A percentile compares a stretch with the other conserved stretches of the same genome.
Evolutionary conservation across 441 rosid genomes (phyloP).

Genomic region (Manihot esculenta): DNA sequence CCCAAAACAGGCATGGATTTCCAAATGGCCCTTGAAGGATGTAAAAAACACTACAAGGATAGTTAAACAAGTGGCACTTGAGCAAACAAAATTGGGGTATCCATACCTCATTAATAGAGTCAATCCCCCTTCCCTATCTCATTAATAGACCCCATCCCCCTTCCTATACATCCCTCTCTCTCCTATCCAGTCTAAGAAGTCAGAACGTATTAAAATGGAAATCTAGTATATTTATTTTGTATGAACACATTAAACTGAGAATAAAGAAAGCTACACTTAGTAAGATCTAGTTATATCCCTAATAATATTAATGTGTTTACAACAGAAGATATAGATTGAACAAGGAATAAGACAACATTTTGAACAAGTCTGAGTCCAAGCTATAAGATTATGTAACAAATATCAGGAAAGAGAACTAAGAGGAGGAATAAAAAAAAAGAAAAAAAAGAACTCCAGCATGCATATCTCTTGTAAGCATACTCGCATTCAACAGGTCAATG

Average conservation of each 20-base stretch:
- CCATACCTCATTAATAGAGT: background rate
- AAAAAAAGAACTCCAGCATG: background rate
- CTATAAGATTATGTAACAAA: background rate
- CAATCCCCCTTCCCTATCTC: background rate
- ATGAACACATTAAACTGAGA: background rate
- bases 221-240: background rate
- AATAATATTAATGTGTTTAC: background rate
- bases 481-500: background rate
- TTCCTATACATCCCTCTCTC: no score
- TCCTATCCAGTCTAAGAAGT: background rate
- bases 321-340: slow-evolving; percentile 5
- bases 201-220: background rate
- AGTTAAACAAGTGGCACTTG: background rate
- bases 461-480: background rate
- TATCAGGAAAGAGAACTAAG: background rate
- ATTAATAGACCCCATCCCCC: background rate
- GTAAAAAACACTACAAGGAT: background rate
- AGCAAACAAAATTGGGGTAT: background rate
- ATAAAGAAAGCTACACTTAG: background rate
- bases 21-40: background rate
- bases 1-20: background rate
- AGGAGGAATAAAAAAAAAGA: no score
- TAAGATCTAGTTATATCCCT: background rate
- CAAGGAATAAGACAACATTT: background rate
- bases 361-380: background rate